Evolutionary conservation across 208 protist genomes (phyloP), one percentile per base, ranked within the genome.

Genomic region (Herpetomonas samuelpessoai): DNA sequence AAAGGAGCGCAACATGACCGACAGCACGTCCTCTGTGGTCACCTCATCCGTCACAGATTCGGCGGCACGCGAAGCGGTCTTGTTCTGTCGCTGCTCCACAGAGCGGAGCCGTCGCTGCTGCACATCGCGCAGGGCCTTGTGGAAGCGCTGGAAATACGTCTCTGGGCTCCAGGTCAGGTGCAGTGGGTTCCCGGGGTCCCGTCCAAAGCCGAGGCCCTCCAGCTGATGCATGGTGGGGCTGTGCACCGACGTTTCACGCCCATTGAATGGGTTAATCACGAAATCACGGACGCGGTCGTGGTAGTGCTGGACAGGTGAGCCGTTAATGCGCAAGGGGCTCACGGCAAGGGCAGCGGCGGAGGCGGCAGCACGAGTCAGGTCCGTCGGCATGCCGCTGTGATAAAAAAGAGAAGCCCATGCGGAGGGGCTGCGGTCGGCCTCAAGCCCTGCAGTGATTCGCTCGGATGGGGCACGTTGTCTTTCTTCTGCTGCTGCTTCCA

Each of bases 251-350:
- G 75, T 68, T 2, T 88, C 57, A 28, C 78, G 79, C 21, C 81
- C 79, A 22, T 60, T 88, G 71, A 95, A 95, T 3, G 89, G 86
- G 60, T 95, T 91, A 25, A 95, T 62, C 49, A 90, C 77, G 48
- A 44, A 30, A 9, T 53, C 35, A 4, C 16, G 24, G 7, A 25
- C 27, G 51, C 51, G 51, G 30, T 26, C 51, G 29, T 30, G 22
- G 28, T 30, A 24, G 27, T 56, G 51, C 27, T 7, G 2, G 18
- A 21, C 25, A 3, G 55, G 21, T 44, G 66, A 68, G 3, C 25
- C 21, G 18, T 35, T 50, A 14, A 54, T 18, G 52, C 19, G 19
- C 16, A 27, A 12, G 22, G 50, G 21, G 18, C 31, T 65, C 21
- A 21, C 7, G 4, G 19, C 25, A 48, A 26, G n/a, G 22, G 58